Evolutionary conservation across 208 protist species (phyloP), one percentile per base, ranked within the genome.

Genomic region (Trypanosoma avium): DNA sequence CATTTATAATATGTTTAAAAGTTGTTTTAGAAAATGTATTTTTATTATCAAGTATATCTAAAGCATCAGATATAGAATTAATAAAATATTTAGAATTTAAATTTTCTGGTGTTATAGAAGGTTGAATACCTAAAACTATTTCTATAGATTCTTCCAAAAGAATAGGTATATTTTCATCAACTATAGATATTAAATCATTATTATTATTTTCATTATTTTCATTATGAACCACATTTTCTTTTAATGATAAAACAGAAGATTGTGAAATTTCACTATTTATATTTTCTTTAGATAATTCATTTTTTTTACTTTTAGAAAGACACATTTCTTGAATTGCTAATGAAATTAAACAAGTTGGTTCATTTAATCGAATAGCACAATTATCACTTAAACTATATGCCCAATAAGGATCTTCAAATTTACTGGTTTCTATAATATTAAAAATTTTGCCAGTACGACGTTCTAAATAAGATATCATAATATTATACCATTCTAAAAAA

Each of bases 301-400:
- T 7, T 13, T 24, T 12, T 33, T 9, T 54, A 29, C 21, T 17
- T 21, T 38, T 26, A 27, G 29, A 48, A 21, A 61, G 43, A 24
- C 22, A 35, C 19, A 35, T 54, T 2, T 46, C 46, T 27, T 70
- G 53, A 49, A 90, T 50, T 19, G 79, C 78, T 52, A 56, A 47
- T 6, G 73, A 63, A 0, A 91, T 59, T 27, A 88, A 24, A 45
- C 73, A 84, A 12, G 78, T 66, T 6, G 84, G 84, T 57, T 91
- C 84, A 32, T 69, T 67, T 32, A 81, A 52, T 27, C 81, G 78
- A 42, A 91, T 21, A 48, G 1, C 24, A 48, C 33, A 53, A 17
- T 43, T 52, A 15, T 55, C 27, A 29, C 33, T 7, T 24, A 40
- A 10, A 53, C 46, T 53, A 33, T 58, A 53, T 7, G 57, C 46